Conservation (phyloP, 768 basidiomycete genomes). For the Termitomyces sp. region DNA sequence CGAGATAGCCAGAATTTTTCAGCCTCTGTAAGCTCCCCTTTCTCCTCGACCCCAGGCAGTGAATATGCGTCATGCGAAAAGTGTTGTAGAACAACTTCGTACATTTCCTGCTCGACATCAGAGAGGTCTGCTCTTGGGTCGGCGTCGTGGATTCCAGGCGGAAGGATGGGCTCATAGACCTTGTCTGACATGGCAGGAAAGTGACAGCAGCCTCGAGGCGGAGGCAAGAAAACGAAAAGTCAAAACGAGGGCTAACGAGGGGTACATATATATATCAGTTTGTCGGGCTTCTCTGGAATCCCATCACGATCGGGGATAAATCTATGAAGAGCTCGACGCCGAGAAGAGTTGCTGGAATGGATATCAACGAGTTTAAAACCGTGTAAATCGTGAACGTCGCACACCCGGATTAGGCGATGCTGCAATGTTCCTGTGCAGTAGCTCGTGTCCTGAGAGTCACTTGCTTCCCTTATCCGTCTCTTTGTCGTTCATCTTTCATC, state of each 20-base stretch:
- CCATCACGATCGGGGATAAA: slow-evolving; percentile 5
- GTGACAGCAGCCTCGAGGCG: slow-evolving; percentile 1
- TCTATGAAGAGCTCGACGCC: background rate
- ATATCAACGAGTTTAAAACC: background rate
- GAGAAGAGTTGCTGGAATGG: background rate
- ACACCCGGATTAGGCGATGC: slow-evolving; percentile 13
- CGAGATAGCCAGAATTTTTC: slow-evolving; percentile 82
- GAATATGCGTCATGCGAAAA: slow-evolving; percentile 53
- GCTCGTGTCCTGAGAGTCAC: background rate
- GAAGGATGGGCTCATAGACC: slow-evolving; percentile 34
- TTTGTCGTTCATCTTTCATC: background rate
- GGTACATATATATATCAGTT: background rate
- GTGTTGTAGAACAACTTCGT: slow-evolving; percentile 55
- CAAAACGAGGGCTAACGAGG: background rate
- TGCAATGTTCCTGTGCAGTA: background rate
- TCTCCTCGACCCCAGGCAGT: slow-evolving; percentile 43
- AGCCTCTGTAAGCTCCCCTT: slow-evolving; percentile 51
- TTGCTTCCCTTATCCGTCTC: slow-evolving; percentile 4
- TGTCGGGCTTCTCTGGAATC: background rate
- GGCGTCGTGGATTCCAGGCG: slow-evolving; percentile 25
- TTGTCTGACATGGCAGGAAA: slow-evolving; percentile 22
- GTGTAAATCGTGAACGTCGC: background rate
- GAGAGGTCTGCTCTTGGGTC: slow-evolving; percentile 38
- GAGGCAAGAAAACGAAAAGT: background rate
- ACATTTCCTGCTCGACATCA: slow-evolving; percentile 46